Evolutionary conservation across 192 early-diverging fungal species (phyloP).

Genomic region (Gryganskiella cystojenkinii): DNA sequence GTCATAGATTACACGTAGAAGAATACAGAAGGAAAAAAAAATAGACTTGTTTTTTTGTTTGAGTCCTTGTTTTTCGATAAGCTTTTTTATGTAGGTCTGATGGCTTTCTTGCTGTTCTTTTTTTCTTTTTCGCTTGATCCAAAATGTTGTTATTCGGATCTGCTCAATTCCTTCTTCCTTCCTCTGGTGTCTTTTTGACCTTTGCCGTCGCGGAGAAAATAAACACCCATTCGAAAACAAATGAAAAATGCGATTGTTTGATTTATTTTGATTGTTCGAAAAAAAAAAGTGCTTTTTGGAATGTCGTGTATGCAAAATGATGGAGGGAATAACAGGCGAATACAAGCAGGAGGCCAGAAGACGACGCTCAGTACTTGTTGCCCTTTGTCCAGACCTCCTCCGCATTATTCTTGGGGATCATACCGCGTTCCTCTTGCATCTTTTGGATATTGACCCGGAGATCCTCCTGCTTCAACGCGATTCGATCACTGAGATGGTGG

Average conservation of each 20-base stretch:
- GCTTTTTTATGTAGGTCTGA: not conserved
- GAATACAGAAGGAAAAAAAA: not conserved
- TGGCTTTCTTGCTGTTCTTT: not conserved
- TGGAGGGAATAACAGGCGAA: not conserved
- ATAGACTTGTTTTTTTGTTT: not conserved
- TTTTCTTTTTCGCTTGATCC: not conserved
- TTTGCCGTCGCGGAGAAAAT: too few species aligned
- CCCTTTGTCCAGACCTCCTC: conserved; percentile 42
- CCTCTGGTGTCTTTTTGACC: too few species aligned
- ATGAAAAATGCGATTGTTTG: not conserved
- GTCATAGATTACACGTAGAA: not conserved
- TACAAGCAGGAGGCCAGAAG: not conserved
- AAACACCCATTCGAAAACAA: too few species aligned
- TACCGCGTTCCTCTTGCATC: conserved; percentile 45
- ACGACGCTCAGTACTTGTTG: conserved; percentile 29
- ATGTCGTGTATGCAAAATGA: not conserved
- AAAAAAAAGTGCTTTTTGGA: not conserved
- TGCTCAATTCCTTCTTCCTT: too few species aligned
- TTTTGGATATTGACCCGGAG: conserved; percentile 39
- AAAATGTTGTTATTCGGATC: too few species aligned
- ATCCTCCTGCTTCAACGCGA: conserved; percentile 54
- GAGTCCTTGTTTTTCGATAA: not conserved
- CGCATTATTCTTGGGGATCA: conserved; percentile 39
- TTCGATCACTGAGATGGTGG: conserved; percentile 84
- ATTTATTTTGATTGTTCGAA: not conserved